Evolutionary conservation across 2,329 filamentous ascomycete species (phyloP), one percentile per base, ranked within the genome.

Genomic region (Rachicladosporium sp.): DNA sequence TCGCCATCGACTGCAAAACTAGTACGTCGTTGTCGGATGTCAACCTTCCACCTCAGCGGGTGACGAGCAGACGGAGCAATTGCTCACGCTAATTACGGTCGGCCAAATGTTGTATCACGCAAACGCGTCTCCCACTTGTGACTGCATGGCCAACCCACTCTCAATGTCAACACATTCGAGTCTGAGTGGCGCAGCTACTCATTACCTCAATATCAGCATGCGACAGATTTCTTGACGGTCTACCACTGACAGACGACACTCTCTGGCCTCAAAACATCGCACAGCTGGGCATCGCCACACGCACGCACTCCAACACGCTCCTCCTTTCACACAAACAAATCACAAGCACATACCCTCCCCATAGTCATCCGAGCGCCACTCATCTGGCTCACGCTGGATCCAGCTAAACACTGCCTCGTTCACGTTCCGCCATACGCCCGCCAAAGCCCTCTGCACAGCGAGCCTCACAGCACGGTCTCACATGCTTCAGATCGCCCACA

Each of bases 351-450:
- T 68, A 77, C 82, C 79, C 79, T 77, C 80, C 74, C 69, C 60
- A 81, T 72, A 86, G 84, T 86, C 74, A 73, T 79, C 79, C 82
- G 76, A 73, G 68, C 68, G 69, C 46, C 69, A 68, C 67, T 80
- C 78, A 79, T 80, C 74, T 73, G 52, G 39, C 39, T 68, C 61
- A 44, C 47, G 47, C 49, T 49, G 50, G 60, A 51, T 55, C 69
- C 58, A 58, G 58, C 57, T 57, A 55, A 51, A 33, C 32, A 31
- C 30, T 40, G 37, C 50, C 50, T 49, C 50, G 52, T 44, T 53
- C 60, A 57, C 50, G 23, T 21, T 31, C n/a, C 50, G 53, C 50
- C 46, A 47, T 40, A 46, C 37, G 39, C 21, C n/a, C 30, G 39
- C 39, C 30, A 41, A 12, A 10, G 33, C 34, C 34, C 12, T 15